phyloP scores from a whole-genome alignment of 768 basidiomycete genomes.

The Pleurotus platypus region DNA sequence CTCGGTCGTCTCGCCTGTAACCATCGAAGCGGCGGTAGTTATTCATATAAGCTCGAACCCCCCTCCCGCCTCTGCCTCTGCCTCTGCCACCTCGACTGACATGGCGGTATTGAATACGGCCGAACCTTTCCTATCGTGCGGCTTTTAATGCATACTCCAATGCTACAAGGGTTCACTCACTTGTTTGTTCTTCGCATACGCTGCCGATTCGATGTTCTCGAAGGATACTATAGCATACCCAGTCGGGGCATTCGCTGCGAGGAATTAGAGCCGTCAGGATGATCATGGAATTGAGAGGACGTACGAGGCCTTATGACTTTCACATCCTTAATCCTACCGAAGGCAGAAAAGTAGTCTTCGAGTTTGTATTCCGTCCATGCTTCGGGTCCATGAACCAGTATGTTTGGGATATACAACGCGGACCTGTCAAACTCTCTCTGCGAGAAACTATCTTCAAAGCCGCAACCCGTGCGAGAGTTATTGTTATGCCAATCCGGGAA shows the following conservation, averaged over 20 bases:
- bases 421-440: conserved; percentile 55
- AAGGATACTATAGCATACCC: conserved; percentile 82
- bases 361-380: conserved; percentile 72
- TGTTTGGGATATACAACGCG: conserved; percentile 74
- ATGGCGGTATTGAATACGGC: not conserved
- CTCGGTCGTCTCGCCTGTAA: not conserved
- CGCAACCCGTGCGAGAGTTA: conserved; percentile 14
- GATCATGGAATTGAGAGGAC: conserved; percentile 17
- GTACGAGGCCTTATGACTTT: conserved; percentile 65
- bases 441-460: conserved; percentile 18
- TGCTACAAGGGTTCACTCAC: conserved; percentile 27
- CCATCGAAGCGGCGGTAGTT: not conserved
- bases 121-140: not conserved
- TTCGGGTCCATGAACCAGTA: conserved; percentile 58
- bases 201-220: conserved; percentile 57
- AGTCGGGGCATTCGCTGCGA: conserved; percentile 55
- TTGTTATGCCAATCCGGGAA: conserved; percentile 22
- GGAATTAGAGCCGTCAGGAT: not conserved
- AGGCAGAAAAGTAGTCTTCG: conserved; percentile 54
- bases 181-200: conserved; percentile 64
- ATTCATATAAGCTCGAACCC: not conserved
- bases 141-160: not conserved
- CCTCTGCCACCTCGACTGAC: not conserved
- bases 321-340: conserved; percentile 61
- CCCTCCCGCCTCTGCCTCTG: not conserved